Evolutionary conservation across 805 yeast genomes (phyloP).

Genomic region (Kuraishia molischiana): DNA sequence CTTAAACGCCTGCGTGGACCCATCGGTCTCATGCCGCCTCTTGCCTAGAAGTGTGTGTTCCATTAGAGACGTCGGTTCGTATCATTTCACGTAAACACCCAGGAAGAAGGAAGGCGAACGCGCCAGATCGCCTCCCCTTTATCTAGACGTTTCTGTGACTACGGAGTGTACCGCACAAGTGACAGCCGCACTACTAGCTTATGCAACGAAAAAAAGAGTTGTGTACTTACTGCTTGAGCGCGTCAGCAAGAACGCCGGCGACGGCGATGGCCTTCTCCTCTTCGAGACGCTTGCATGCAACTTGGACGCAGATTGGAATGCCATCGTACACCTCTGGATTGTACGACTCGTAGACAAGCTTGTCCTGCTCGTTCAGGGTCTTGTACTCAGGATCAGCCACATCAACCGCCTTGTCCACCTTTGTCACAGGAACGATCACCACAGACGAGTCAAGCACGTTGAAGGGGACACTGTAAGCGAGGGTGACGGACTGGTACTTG

Average conservation of each 20-base stretch:
- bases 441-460: constrained; percentile 44
- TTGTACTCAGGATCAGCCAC: constrained; percentile 9
- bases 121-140: too few relatives aligned
- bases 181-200: background rate
- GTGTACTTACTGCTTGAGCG: constrained; percentile 18
- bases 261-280: constrained; percentile 46
- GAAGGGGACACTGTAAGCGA: constrained; percentile 44
- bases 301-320: constrained; percentile 47
- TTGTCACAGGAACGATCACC: constrained; percentile 32
- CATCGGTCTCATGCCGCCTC: constrained; percentile 1
- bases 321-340: constrained; percentile 36
- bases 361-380: constrained; percentile 31
- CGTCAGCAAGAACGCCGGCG: constrained; percentile 15
- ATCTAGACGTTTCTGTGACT: background rate
- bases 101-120: background rate
- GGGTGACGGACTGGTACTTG: constrained; percentile 19
- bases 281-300: constrained; percentile 42
- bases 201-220: too few relatives aligned
- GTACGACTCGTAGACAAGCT: constrained; percentile 32
- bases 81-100: too few relatives aligned
- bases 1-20: constrained; percentile 6
- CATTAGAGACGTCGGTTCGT: too few relatives aligned
- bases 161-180: background rate
- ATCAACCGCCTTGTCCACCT: constrained; percentile 26
- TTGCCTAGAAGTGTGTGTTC: background rate